Evolutionary conservation across 2,329 filamentous ascomycete genomes (phyloP).

Genomic region (Raffaelea ambrosiae): DNA sequence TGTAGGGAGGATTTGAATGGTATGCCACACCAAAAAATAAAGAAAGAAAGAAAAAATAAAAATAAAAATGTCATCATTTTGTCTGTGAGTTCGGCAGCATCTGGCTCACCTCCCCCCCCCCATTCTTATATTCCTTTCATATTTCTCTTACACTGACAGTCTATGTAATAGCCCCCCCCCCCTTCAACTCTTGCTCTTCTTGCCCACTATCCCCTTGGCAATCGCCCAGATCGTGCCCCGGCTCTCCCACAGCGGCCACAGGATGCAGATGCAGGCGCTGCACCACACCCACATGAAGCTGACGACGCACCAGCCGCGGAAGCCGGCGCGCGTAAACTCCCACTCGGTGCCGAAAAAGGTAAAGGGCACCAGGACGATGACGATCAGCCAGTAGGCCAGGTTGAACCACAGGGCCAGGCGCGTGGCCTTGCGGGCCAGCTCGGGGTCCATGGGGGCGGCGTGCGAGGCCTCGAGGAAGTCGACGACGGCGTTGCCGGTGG

Average conservation of each 20-base stretch:
- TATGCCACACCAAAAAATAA: too few species aligned
- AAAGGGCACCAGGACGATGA: slow-evolving; percentile 29
- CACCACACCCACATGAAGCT: slow-evolving; percentile 31
- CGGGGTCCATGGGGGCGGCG: slow-evolving; percentile 31
- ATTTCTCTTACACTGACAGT: too few species aligned
- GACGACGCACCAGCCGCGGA: slow-evolving; percentile 29
- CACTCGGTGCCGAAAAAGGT: slow-evolving; percentile 27
- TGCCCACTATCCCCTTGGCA: too few species aligned
- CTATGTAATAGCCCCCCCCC: too few species aligned
- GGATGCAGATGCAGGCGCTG: slow-evolving; percentile 26
- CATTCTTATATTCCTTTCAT: too few species aligned
- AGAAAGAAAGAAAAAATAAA: too few species aligned
- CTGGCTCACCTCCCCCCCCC: too few species aligned
- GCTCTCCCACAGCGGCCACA: slow-evolving; percentile 30
- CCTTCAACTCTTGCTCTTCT: too few species aligned
- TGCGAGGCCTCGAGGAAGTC: slow-evolving; percentile 29
- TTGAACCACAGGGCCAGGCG: slow-evolving; percentile 27
- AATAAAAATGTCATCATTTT: too few species aligned
- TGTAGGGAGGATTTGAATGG: too few species aligned
- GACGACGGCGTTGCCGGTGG: slow-evolving; percentile 30
- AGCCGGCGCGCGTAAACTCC: slow-evolving; percentile 24
- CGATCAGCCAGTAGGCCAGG: slow-evolving; percentile 23
- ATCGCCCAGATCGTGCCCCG: slow-evolving; percentile 21
- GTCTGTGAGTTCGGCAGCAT: too few species aligned
- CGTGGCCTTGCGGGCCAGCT: slow-evolving; percentile 24